Evolutionary conservation across 2,329 filamentous ascomycete genomes (phyloP).

Genomic region (Hymenoscyphus fraxineus): DNA sequence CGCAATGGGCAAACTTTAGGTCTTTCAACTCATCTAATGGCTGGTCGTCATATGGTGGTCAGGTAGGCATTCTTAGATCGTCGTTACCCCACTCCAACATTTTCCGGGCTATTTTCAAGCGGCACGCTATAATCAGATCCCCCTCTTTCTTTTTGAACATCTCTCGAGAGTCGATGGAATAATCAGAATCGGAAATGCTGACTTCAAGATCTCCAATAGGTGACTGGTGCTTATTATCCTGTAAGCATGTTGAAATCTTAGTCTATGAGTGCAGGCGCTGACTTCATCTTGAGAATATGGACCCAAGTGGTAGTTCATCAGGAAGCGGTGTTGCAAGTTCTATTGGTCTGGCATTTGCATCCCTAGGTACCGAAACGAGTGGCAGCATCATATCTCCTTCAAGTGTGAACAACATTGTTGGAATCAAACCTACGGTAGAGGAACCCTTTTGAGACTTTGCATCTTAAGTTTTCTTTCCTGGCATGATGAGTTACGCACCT

Average conservation of each 20-base stretch:
- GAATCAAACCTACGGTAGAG: conserved; percentile 58
- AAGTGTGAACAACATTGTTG: conserved; percentile 56
- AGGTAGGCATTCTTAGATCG: conserved; percentile 37
- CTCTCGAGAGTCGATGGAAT: too few relatives aligned
- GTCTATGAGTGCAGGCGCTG: background rate
- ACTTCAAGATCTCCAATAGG: too few relatives aligned
- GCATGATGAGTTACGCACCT: background rate
- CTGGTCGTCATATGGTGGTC: conserved; percentile 63
- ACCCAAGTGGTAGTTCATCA: conserved; percentile 58
- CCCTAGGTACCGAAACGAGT: conserved; percentile 61
- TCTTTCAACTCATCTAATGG: conserved; percentile 55
- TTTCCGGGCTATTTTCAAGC: too few relatives aligned
- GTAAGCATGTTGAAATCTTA: background rate
- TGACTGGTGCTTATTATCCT: conserved; percentile 55
- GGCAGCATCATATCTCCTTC: conserved; percentile 60
- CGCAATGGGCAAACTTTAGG: conserved; percentile 56
- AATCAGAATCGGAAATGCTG: too few relatives aligned
- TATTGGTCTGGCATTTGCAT: conserved; percentile 55
- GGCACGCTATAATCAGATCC: too few relatives aligned
- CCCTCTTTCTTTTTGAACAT: too few relatives aligned
- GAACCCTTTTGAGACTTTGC: background rate
- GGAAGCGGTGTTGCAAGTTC: conserved; percentile 59
- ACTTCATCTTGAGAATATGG: conserved; percentile 40
- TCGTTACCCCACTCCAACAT: too few relatives aligned
- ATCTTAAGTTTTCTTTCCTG: background rate